A percentile compares a stretch with the other conserved stretches of the same genome.
These are phyloP conservation scores for Sugiyamaella grinbergsii DNA, from an alignment of 1,139 yeast genomes.

Conservation along the genomic window DNA sequence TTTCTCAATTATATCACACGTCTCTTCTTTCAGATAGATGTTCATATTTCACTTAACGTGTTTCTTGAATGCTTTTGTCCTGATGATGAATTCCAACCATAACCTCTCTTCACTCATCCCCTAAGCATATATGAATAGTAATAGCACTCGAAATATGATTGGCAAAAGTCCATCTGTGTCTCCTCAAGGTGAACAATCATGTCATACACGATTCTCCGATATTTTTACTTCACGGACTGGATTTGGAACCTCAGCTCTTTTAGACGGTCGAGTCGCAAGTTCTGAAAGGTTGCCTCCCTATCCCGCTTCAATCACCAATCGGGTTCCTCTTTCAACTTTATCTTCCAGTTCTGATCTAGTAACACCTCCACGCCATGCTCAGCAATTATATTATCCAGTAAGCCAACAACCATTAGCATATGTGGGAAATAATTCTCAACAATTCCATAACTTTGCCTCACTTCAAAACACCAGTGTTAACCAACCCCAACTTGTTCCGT, in stretches of 20 bases:
- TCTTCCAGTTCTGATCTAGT: slow-evolving; percentile 20
- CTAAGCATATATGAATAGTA: neutral
- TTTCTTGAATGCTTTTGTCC: neutral
- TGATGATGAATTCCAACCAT: neutral
- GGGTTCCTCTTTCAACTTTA: slow-evolving; percentile 8
- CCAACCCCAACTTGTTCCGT: neutral
- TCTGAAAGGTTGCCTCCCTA: neutral
- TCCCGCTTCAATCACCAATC: slow-evolving; percentile 8
- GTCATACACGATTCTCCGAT: neutral
- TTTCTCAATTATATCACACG: neutral
- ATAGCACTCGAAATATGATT: neutral
- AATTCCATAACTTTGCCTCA: slow-evolving; percentile 2
- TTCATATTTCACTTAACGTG: too few relatives aligned
- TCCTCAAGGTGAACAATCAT: neutral
- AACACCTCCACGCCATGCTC: slow-evolving; percentile 22
- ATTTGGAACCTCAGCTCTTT: neutral
- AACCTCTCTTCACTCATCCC: neutral
- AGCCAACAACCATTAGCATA: neutral
- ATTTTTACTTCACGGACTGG: neutral
- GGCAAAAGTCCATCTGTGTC: neutral
- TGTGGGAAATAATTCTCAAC: neutral
- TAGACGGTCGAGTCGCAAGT: neutral
- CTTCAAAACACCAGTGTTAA: neutral
- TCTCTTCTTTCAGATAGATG: too few relatives aligned
- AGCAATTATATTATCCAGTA: neutral